phyloP scores from a whole-genome alignment of 1,139 yeast species.

The Blastobotrys apis region DNA sequence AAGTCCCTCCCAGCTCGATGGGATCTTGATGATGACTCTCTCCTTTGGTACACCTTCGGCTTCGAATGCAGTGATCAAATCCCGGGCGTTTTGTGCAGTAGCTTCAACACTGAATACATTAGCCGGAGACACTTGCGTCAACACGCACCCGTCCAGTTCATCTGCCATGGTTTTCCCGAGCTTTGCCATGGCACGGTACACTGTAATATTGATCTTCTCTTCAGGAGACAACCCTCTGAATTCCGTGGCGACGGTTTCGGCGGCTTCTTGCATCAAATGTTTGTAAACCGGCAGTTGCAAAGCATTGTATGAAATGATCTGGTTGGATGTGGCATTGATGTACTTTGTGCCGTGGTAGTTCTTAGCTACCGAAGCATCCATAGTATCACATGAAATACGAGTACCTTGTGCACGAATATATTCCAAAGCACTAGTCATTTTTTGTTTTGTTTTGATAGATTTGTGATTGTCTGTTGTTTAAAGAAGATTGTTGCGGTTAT shows the following conservation, averaged over 20 bases:
- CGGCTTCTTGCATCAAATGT: slow-evolving; percentile 12
- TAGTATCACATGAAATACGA: slow-evolving; percentile 16
- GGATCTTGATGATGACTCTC: slow-evolving; percentile 33
- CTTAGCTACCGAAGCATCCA: slow-evolving; percentile 16
- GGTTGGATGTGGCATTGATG: slow-evolving; percentile 18
- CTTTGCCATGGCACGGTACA: slow-evolving; percentile 24
- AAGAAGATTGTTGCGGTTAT: too few relatives aligned
- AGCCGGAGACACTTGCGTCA: slow-evolving; percentile 32
- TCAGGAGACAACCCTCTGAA: background rate
- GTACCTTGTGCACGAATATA: slow-evolving; percentile 15
- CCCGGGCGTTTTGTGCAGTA: slow-evolving; percentile 27
- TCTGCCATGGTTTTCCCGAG: slow-evolving; percentile 30
- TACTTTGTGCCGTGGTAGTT: slow-evolving; percentile 12
- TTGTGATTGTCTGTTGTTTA: too few relatives aligned
- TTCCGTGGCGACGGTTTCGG: slow-evolving; percentile 2
- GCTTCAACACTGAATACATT: slow-evolving; percentile 25
- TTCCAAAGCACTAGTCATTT: slow-evolving; percentile 9
- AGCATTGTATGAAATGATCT: slow-evolving; percentile 15
- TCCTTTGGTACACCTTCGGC: slow-evolving; percentile 31
- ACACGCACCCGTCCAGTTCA: slow-evolving; percentile 28
- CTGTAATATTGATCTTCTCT: slow-evolving; percentile 10
- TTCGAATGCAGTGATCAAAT: slow-evolving; percentile 30
- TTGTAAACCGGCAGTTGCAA: slow-evolving; percentile 7
- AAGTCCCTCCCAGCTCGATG: slow-evolving; percentile 33
- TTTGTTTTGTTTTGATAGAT: too few relatives aligned